A percentile compares a stretch with the other conserved stretches of the same genome.
These are phyloP conservation scores for Carex sylvatica DNA, from an alignment of 202 grass and related monocot species.

Conservation along the genomic window DNA sequence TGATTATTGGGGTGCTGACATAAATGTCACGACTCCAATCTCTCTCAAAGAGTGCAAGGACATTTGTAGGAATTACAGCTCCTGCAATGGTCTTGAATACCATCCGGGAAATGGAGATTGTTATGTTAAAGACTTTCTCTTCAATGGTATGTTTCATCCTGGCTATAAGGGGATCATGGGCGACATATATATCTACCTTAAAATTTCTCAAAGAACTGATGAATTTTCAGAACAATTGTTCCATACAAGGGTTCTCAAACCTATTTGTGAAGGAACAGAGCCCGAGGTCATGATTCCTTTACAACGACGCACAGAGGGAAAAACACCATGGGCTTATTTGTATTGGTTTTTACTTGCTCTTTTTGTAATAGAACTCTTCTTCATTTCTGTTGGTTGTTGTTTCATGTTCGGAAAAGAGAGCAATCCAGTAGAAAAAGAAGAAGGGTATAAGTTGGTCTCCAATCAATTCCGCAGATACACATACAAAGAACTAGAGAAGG, in stretches of 20 bases:
- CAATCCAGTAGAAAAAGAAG: slow-evolving; percentile 28
- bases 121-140: slow-evolving; percentile 3
- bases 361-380: slow-evolving; percentile 36
- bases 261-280: background rate
- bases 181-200: slow-evolving; percentile 10
- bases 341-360: slow-evolving; percentile 40
- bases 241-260: background rate
- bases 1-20: slow-evolving; percentile 55
- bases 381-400: slow-evolving; percentile 44
- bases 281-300: background rate
- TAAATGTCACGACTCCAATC: slow-evolving; percentile 28
- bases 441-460: slow-evolving; percentile 51
- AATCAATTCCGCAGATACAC: slow-evolving; percentile 40
- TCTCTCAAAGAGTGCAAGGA: slow-evolving; percentile 19
- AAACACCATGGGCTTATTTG: slow-evolving; percentile 41
- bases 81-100: slow-evolving; percentile 8
- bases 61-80: background rate
- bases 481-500: slow-evolving; percentile 42
- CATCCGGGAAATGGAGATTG: background rate
- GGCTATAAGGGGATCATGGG: background rate
- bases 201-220: background rate
- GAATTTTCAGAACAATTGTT: background rate
- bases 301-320: background rate
- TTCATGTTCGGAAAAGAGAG: slow-evolving; percentile 32
- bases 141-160: slow-evolving; percentile 20